Evolutionary conservation across 257 asterid genomes (phyloP).

Genomic region (Primulina huaijiensis): DNA sequence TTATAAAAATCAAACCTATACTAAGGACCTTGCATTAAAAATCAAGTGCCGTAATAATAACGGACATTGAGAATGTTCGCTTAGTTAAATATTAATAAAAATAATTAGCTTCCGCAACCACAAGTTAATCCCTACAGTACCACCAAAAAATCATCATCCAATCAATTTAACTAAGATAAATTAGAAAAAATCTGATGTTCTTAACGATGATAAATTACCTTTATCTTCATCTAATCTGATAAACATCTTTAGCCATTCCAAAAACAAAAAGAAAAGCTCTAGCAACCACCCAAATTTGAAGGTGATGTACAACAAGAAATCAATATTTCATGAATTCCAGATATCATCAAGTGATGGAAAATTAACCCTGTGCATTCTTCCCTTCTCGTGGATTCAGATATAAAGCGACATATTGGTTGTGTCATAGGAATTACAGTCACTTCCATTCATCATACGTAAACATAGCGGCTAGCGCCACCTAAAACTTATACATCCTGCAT

Average conservation of each 20-base stretch:
- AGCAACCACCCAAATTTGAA: not conserved
- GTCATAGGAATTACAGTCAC: not conserved
- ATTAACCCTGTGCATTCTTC: not conserved
- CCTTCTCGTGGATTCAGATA: not conserved
- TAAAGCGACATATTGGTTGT: not conserved
- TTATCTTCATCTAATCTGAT: not conserved
- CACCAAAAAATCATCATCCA: not conserved
- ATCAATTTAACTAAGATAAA: not conserved
- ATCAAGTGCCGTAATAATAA: constrained; percentile 13
- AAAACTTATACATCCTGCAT: not conserved
- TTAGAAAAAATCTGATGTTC: not conserved
- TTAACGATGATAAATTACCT: not conserved
- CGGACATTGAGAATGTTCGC: not conserved
- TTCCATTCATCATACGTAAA: not conserved
- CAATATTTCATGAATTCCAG: not conserved
- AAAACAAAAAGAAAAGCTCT: not conserved
- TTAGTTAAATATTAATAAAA: not conserved
- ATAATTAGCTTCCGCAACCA: not conserved
- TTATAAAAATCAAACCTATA: constrained; percentile 41
- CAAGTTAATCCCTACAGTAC: not conserved
- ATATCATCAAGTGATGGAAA: constrained; percentile 11
- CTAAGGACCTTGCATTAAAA: constrained; percentile 25
- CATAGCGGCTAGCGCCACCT: too few relatives aligned
- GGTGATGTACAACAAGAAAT: constrained; percentile 7
- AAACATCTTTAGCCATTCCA: too few relatives aligned